Evolutionary conservation across 164 flowering plant species (phyloP).

Genomic region (Protea cynaroides): DNA sequence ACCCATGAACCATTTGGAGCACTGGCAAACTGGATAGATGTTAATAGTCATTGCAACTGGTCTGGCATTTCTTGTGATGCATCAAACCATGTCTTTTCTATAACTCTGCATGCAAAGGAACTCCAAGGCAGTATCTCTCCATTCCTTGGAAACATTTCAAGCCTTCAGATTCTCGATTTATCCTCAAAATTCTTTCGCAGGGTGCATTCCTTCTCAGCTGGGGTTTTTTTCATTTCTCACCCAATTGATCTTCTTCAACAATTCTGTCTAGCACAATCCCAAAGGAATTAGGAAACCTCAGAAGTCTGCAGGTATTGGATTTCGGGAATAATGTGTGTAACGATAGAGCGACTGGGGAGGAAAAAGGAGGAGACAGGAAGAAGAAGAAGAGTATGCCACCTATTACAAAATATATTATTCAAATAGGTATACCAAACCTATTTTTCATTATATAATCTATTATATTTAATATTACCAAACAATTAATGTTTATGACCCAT

Average conservation of each 20-base stretch:
- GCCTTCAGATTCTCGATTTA: conserved; percentile 56
- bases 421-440: too few species aligned
- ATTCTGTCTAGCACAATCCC: conserved; percentile 61
- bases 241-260: conserved; percentile 58
- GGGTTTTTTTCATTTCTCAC: conserved; percentile 40
- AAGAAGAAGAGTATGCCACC: too few species aligned
- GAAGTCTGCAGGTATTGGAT: conserved; percentile 46
- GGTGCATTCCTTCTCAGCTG: conserved; percentile 56
- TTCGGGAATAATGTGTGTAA: conserved; percentile 69
- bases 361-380: too few species aligned
- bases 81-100: conserved; percentile 28
- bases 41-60: conserved; percentile 52
- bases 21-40: not conserved
- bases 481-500: too few species aligned
- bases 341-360: too few species aligned
- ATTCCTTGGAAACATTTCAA: conserved; percentile 41
- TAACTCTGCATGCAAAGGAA: conserved; percentile 44
- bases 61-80: conserved; percentile 52
- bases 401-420: too few species aligned
- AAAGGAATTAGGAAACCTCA: conserved; percentile 42
- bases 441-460: too few species aligned
- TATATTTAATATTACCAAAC: too few species aligned
- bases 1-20: not conserved
- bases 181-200: conserved; percentile 58
- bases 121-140: conserved; percentile 71